Percentiles rank a stretch among this genome's conserved stretches.
phyloP scores from a whole-genome alignment of 2,329 filamentous ascomycete genomes.

The Pseudogymnoascus sp. region DNA sequence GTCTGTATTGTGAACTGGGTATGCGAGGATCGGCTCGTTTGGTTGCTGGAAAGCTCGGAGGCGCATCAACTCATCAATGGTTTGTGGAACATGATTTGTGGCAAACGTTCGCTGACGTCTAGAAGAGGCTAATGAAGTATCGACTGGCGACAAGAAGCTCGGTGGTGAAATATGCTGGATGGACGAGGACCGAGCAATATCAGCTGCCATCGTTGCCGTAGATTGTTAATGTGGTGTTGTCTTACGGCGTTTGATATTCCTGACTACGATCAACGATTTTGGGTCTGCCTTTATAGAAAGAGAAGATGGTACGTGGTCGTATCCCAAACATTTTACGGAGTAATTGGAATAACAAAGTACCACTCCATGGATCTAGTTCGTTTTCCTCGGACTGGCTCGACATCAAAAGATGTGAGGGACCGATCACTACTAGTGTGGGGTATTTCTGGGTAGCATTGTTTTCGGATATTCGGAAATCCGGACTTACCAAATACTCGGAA shows the following conservation, averaged over 20 bases:
- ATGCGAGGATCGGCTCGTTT: slow-evolving; percentile 13
- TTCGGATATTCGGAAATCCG: background rate
- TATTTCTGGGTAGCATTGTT: background rate
- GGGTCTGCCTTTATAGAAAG: background rate
- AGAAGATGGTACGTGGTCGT: background rate
- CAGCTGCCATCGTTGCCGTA: background rate
- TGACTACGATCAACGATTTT: background rate
- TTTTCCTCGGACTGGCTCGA: background rate
- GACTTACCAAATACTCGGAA: background rate
- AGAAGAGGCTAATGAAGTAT: background rate
- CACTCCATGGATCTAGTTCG: background rate
- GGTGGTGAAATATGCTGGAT: background rate
- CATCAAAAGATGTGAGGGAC: background rate
- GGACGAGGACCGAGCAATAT: background rate
- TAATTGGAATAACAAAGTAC: background rate
- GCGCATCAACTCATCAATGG: slow-evolving; percentile 19
- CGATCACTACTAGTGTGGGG: background rate
- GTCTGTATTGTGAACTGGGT: slow-evolving; percentile 10
- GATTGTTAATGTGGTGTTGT: background rate
- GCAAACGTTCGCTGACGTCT: background rate
- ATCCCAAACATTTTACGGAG: background rate
- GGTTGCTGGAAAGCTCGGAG: slow-evolving; percentile 10
- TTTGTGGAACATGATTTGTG: slow-evolving; percentile 7
- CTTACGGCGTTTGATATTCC: background rate
- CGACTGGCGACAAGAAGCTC: background rate